phyloP scores from a whole-genome alignment of 768 basidiomycete species.

The Trametes meyenii region DNA sequence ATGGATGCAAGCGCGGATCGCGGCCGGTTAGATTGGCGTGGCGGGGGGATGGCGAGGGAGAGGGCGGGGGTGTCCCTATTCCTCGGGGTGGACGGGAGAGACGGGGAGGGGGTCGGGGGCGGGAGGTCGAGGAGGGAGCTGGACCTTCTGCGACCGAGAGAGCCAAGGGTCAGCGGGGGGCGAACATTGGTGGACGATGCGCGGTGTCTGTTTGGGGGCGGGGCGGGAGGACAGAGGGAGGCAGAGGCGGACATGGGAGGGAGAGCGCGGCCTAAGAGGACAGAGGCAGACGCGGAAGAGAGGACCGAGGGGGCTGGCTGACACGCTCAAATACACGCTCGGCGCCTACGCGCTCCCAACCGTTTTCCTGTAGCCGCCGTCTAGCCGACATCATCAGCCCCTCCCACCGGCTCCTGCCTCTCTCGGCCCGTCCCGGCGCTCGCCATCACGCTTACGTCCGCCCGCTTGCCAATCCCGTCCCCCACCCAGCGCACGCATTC shows the following conservation, averaged over 20 bases:
- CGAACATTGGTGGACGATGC: constrained; percentile 63
- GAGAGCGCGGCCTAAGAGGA: neutral
- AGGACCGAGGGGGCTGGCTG: constrained; percentile 3
- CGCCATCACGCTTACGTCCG: constrained; percentile 13
- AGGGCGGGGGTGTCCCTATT: constrained; percentile 33
- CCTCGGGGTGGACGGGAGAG: constrained; percentile 17
- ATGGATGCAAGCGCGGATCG: constrained; percentile 43
- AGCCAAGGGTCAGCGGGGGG: constrained; percentile 51
- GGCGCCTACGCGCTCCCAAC: constrained; percentile 7
- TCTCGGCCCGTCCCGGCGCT: constrained; percentile 11
- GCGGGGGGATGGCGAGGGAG: constrained; percentile 36
- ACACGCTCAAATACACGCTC: constrained; percentile 15
- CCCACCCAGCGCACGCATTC: neutral
- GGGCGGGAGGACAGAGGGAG: constrained; percentile 35
- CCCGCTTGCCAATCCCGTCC: neutral
- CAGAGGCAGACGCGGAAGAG: constrained; percentile 7
- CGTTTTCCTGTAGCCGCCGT: neutral
- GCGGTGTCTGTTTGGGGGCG: constrained; percentile 51
- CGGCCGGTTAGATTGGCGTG: constrained; percentile 18
- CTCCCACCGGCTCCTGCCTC: constrained; percentile 12
- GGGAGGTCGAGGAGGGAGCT: constrained; percentile 33
- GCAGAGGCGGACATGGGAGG: constrained; percentile 27
- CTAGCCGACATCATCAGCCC: constrained; percentile 14
- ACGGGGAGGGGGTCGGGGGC: constrained; percentile 29
- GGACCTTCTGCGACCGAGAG: constrained; percentile 47